Evolutionary conservation across 768 basidiomycete genomes (phyloP), one percentile per base, ranked within the genome.

Genomic region (Russula griseocarnosa): DNA sequence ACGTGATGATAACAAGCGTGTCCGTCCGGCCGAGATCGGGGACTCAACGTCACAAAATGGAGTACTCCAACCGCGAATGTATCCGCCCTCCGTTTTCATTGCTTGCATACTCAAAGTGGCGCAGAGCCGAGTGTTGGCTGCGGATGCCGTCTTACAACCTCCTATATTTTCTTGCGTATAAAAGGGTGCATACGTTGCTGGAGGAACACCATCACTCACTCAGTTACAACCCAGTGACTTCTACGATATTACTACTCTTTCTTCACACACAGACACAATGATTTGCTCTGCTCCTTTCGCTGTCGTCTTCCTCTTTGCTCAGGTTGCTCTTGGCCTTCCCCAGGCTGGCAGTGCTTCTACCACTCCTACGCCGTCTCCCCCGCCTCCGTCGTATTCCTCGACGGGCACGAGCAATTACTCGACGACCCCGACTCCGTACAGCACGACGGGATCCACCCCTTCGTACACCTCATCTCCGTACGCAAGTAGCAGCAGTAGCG

Each of bases 111-210:
- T 46, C 28, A 16, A 52, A 60, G 46, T 18, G 38, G 38, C 38
- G n/a, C n/a, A 10, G 11, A 13, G 10, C 42, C 18, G 42, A 22
- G n/a, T 38, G 38, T 11, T 22, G 26, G 26, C 44, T 46, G 56
- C 28, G 28, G 50, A 18, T 32, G 32, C 10, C 13, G 14, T 1
- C 36, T 46, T 14, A 10, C 59, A 34, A 11, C 63, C 30, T 42
- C 63, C 58, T 54, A 34, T 49, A 11, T 44, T n/a, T n/a, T 60
- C 6, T 42, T 20, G 9, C 49, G 20, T 61, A 61, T 61, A 61
- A 56, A 55, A 56, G 34, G 18, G 30, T 24, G 6, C 22, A 7
- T 18, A 6, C 28, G 34, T 30, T 5, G n/a, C 44, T 40, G 22
- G 4, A 9, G 9, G 6, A 4, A 40, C 38, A 5, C 4, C 13